A percentile compares a stretch with the other conserved stretches of the same genome.
Evolutionary conservation across 2,329 filamentous ascomycete species (phyloP).

Genomic region (Apiospora malaysiana): DNA sequence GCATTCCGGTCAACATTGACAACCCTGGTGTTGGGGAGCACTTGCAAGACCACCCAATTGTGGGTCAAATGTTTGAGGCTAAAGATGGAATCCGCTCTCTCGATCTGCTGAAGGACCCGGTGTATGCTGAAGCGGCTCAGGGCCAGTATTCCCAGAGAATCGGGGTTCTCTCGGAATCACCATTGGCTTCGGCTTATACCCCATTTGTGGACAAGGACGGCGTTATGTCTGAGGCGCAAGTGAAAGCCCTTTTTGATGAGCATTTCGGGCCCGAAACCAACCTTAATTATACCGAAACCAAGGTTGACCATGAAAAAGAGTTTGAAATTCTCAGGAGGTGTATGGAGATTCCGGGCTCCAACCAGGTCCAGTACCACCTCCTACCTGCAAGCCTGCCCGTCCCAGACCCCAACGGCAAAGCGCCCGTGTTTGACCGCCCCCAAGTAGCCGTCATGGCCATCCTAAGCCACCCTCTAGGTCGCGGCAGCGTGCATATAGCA

Average conservation of each 20-base stretch:
- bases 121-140: slow-evolving; percentile 38
- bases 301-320: slow-evolving; percentile 16
- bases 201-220: slow-evolving; percentile 40
- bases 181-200: slow-evolving; percentile 44
- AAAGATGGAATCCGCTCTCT: not conserved
- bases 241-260: slow-evolving; percentile 35
- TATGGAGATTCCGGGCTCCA: slow-evolving; percentile 36
- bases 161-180: slow-evolving; percentile 46
- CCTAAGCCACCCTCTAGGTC: slow-evolving; percentile 66
- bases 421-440: slow-evolving; percentile 51
- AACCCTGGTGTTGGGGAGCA: slow-evolving; percentile 52
- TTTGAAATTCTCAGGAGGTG: slow-evolving; percentile 35
- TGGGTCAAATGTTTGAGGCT: slow-evolving; percentile 45
- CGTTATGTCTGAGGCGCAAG: slow-evolving; percentile 31
- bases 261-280: slow-evolving; percentile 28
- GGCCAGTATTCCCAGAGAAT: slow-evolving; percentile 43
- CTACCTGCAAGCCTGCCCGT: slow-evolving; percentile 29
- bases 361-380: slow-evolving; percentile 9
- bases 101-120: slow-evolving; percentile 40
- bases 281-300: no score
- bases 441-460: slow-evolving; percentile 59
- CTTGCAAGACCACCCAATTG: slow-evolving; percentile 51
- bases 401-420: slow-evolving; percentile 35
- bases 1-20: slow-evolving; percentile 46
- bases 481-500: slow-evolving; percentile 64